phyloP scores from a whole-genome alignment of 495 filamentous ascomycete species.

The Daldinia concentrica region DNA sequence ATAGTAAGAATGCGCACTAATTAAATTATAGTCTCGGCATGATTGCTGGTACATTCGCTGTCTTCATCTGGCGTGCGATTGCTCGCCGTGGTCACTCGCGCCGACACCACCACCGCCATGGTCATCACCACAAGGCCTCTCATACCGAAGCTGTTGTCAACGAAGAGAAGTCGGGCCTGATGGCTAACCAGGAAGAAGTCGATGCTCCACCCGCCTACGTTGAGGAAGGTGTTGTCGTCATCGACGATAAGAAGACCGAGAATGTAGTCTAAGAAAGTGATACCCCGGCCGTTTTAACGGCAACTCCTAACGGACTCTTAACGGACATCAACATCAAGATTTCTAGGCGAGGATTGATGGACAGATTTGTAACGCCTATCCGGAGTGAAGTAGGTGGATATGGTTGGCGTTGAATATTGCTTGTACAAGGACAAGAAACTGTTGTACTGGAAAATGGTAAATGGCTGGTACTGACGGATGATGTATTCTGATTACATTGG shows the following conservation, averaged over 20 bases:
- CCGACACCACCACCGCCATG: slow-evolving; percentile 43
- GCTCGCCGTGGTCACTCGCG: slow-evolving; percentile 43
- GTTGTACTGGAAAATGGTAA: slow-evolving; percentile 20
- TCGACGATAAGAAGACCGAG: slow-evolving; percentile 45
- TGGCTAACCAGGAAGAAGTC: slow-evolving; percentile 49
- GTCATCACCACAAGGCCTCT: slow-evolving; percentile 44
- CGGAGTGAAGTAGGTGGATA: slow-evolving; percentile 15
- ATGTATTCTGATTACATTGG: slow-evolving; percentile 20
- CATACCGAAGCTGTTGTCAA: slow-evolving; percentile 45
- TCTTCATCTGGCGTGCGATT: slow-evolving; percentile 56
- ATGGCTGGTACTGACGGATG: not conserved
- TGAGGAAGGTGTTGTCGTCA: slow-evolving; percentile 36
- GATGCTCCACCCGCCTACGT: slow-evolving; percentile 54
- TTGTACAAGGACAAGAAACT: slow-evolving; percentile 10
- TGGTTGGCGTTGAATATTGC: slow-evolving; percentile 19
- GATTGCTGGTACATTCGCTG: slow-evolving; percentile 58
- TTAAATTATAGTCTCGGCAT: slow-evolving; percentile 55
- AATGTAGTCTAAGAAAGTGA: slow-evolving; percentile 39
- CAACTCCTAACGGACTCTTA: not conserved
- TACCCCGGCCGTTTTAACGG: slow-evolving; percentile 32
- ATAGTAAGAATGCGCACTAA: slow-evolving; percentile 16
- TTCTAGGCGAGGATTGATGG: slow-evolving; percentile 16
- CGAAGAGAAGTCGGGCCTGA: slow-evolving; percentile 57
- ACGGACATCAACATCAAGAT: not conserved
- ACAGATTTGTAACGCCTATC: slow-evolving; percentile 12